Evolutionary conservation across 805 yeast species (phyloP).

Genomic region (Starmerella geochares): DNA sequence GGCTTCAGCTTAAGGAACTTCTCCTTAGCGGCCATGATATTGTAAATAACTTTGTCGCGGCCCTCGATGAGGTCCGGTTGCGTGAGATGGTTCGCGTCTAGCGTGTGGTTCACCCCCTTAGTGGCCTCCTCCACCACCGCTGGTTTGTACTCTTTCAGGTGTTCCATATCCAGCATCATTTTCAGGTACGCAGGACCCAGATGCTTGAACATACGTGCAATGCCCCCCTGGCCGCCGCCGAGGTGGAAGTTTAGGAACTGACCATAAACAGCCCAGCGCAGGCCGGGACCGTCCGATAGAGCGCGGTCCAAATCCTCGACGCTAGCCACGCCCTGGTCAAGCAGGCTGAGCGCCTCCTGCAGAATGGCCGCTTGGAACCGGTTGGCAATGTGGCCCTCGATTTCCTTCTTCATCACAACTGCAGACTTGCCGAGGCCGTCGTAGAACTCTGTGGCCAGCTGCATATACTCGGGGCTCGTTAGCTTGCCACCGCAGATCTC

Average conservation of each 20-base stretch:
- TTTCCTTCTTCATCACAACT: slow-evolving; percentile 16
- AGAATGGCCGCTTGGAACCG: slow-evolving; percentile 19
- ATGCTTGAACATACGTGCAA: slow-evolving; percentile 10
- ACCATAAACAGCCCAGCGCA: slow-evolving; percentile 19
- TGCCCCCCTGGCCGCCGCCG: slow-evolving; percentile 19
- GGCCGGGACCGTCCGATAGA: slow-evolving; percentile 18
- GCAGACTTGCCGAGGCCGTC: slow-evolving; percentile 13
- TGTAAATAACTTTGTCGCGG: slow-evolving; percentile 14
- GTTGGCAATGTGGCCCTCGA: slow-evolving; percentile 21
- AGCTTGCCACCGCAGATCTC: slow-evolving; percentile 17
- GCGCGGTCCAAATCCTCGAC: slow-evolving; percentile 17
- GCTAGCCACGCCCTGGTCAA: slow-evolving; percentile 16
- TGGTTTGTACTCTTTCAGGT: slow-evolving; percentile 11
- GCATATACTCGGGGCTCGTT: slow-evolving; percentile 9
- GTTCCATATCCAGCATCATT: slow-evolving; percentile 12
- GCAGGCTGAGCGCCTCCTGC: slow-evolving; percentile 13
- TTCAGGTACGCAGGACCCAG: slow-evolving; percentile 17
- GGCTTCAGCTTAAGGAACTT: slow-evolving; percentile 9
- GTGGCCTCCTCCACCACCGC: slow-evolving; percentile 9
- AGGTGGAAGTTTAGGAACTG: slow-evolving; percentile 17
- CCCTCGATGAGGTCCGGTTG: slow-evolving; percentile 12
- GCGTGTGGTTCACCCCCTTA: slow-evolving; percentile 9
- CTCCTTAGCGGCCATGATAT: slow-evolving; percentile 14
- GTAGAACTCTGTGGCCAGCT: slow-evolving; percentile 11
- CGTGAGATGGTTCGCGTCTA: slow-evolving; percentile 4